Base-by-base conservation (phyloP, 2,329 filamentous ascomycete genomes). In the Claviceps sp. region DNA sequence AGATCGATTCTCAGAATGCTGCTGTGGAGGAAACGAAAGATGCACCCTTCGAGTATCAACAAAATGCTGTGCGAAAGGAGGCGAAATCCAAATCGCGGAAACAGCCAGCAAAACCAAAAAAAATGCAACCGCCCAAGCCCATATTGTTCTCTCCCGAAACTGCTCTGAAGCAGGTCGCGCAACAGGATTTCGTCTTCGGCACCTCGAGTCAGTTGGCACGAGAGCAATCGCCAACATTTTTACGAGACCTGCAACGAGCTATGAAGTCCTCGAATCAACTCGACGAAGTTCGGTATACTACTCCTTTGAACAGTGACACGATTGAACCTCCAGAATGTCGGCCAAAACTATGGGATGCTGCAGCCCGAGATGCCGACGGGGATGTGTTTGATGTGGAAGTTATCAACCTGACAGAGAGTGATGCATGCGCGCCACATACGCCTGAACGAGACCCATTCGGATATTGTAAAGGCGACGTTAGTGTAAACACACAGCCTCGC, bases 161-260 rank as follows among this genome's bases (percentile, higher is more conserved):
- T 23, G 88, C 87, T 1, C 66, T 83, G 44, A 77, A 77, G 50
- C 76, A 84, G 57, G 77, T 85, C 14, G 73, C 78, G 3, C 71
- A 77, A 1, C 88, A 93, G 62, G 80, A 89, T 54, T 86, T 90
- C 61, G 68, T 94, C 0, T 95, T 95, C 66, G 88, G 88, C 1
- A 93, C 88, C 0, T 90, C 85, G 1, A 94, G 88, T 63, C 88
- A 95, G 63, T 69, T 95, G 23, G 84, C 83, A 14, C 71, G 76
- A 51, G 85, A 88, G 52, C 80, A 88, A 38, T 86, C 85, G 0
- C 85, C 85, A 0, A 77, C 76, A 0, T 75, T 82, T 23, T 64
- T 86, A 16, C 74, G 76, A 34, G 77, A 85, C 45, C 65, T 86
- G 20, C 80, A 86, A 50, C 62, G 71, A 50, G 82, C 81, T 1